Percentiles rank a stretch among this genome's conserved stretches.
Evolutionary conservation across 495 filamentous ascomycete genomes (phyloP).

Genomic region (Penicillium cataractarum): DNA sequence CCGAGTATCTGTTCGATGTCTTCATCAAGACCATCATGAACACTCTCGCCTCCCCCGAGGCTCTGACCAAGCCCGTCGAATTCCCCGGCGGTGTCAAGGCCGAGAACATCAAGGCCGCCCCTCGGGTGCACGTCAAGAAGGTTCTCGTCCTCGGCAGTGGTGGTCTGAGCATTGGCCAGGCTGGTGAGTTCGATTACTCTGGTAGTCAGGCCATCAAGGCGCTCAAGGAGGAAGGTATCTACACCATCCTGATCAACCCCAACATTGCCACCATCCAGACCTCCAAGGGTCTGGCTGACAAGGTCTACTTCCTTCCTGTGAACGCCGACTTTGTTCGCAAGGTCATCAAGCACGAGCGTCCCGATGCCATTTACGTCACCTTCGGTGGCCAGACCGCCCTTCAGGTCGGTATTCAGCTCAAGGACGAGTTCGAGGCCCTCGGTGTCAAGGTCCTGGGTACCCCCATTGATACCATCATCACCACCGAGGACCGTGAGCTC

Average conservation of each 20-base stretch:
- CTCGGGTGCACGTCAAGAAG: slow-evolving; percentile 86
- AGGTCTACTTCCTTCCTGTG: slow-evolving; percentile 98
- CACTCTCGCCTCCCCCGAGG: slow-evolving; percentile 59
- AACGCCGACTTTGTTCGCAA: slow-evolving; percentile 95
- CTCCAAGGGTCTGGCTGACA: slow-evolving; percentile 91
- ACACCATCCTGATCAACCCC: slow-evolving; percentile 95
- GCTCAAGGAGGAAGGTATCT: slow-evolving; percentile 95
- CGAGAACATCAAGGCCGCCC: slow-evolving; percentile 75
- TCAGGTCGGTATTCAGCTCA: slow-evolving; percentile 92
- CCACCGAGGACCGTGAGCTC: slow-evolving; percentile 94
- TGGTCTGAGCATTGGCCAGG: slow-evolving; percentile 96
- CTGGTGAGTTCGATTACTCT: slow-evolving; percentile 98
- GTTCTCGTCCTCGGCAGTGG: slow-evolving; percentile 96
- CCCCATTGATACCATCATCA: slow-evolving; percentile 96
- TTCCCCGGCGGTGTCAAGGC: slow-evolving; percentile 83
- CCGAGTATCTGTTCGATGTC: slow-evolving; percentile 94
- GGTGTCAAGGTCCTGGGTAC: slow-evolving; percentile 95
- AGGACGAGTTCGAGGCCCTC: slow-evolving; percentile 88
- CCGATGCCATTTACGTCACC: slow-evolving; percentile 95
- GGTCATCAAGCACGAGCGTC: slow-evolving; percentile 91
- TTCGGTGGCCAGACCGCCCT: slow-evolving; percentile 97
- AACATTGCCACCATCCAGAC: slow-evolving; percentile 99
- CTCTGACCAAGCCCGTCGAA: slow-evolving; percentile 68
- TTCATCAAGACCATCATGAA: slow-evolving; percentile 84
- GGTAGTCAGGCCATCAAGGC: slow-evolving; percentile 91